These are phyloP conservation scores for Musa balbisiana DNA, from an alignment of 202 grass and related monocot genomes.

Conservation along the genomic window DNA sequence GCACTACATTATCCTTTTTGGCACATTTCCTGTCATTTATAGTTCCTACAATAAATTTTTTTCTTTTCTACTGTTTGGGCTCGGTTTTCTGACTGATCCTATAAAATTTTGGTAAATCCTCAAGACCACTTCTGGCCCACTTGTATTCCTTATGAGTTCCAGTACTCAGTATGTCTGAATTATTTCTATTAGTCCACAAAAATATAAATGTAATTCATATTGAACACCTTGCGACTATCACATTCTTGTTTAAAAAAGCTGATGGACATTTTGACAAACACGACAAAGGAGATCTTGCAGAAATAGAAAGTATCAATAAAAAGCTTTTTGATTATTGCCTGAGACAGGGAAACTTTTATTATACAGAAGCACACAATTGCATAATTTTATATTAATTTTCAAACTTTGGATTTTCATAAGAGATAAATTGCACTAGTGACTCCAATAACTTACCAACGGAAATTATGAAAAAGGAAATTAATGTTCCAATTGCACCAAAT, in stretches of 20 bases:
- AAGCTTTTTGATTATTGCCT: too few relatives aligned
- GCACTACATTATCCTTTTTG: too few relatives aligned
- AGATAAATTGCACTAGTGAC: neutral
- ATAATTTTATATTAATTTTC: neutral
- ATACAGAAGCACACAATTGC: neutral
- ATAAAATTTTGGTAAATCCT: neutral
- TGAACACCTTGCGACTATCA: neutral
- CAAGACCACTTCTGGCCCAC: neutral
- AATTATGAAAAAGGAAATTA: constrained; percentile 67
- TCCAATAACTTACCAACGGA: constrained; percentile 40
- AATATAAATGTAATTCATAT: neutral
- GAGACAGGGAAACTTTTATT: neutral
- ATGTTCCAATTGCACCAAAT: constrained; percentile 59
- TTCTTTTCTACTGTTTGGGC: too few relatives aligned
- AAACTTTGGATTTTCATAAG: neutral
- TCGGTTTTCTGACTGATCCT: too few relatives aligned
- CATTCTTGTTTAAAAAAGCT: neutral
- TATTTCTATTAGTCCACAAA: neutral
- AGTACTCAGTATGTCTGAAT: neutral
- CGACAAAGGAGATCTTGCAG: too few relatives aligned
- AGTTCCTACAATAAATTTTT: too few relatives aligned
- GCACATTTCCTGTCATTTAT: too few relatives aligned
- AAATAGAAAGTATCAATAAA: too few relatives aligned
- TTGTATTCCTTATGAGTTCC: neutral
- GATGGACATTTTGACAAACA: neutral